Conservation (phyloP, 2,329 filamentous ascomycete genomes). For the Hypoxylon sp. region DNA sequence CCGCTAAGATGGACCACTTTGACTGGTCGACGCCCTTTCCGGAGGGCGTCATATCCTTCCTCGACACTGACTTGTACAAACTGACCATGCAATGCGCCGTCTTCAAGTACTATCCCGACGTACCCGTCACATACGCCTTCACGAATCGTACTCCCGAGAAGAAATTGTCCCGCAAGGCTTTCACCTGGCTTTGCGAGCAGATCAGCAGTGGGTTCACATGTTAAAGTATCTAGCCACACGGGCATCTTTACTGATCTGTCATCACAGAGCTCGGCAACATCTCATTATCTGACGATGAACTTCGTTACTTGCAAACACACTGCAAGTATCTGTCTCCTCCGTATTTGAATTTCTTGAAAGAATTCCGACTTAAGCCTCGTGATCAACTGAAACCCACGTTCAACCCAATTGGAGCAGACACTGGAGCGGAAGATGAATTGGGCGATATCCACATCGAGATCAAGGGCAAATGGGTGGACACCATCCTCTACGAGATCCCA, state of each 20-base stretch:
- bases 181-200: slow-evolving; percentile 87
- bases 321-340: slow-evolving; percentile 84
- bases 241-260: slow-evolving; percentile 31
- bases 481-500: slow-evolving; percentile 97
- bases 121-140: slow-evolving; percentile 90
- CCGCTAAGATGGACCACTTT: slow-evolving; percentile 69
- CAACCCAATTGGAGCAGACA: slow-evolving; percentile 67
- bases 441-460: slow-evolving; percentile 85
- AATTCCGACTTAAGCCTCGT: slow-evolving; percentile 84
- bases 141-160: slow-evolving; percentile 96
- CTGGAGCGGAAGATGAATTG: slow-evolving; percentile 73
- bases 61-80: slow-evolving; percentile 92
- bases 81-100: slow-evolving; percentile 99
- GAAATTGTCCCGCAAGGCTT: slow-evolving; percentile 87
- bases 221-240: slow-evolving; percentile 27
- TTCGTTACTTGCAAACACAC: slow-evolving; percentile 80
- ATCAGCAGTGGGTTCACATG: slow-evolving; percentile 75
- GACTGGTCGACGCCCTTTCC: slow-evolving; percentile 76
- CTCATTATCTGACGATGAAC: slow-evolving; percentile 82
- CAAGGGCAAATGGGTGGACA: slow-evolving; percentile 90
- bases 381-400: slow-evolving; percentile 85
- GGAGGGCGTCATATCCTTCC: slow-evolving; percentile 84
- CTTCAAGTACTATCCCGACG: slow-evolving; percentile 88
- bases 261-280: slow-evolving; percentile 83
- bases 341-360: slow-evolving; percentile 85